phyloP scores from a whole-genome alignment of 768 basidiomycete species.

The Suillus placidus region DNA sequence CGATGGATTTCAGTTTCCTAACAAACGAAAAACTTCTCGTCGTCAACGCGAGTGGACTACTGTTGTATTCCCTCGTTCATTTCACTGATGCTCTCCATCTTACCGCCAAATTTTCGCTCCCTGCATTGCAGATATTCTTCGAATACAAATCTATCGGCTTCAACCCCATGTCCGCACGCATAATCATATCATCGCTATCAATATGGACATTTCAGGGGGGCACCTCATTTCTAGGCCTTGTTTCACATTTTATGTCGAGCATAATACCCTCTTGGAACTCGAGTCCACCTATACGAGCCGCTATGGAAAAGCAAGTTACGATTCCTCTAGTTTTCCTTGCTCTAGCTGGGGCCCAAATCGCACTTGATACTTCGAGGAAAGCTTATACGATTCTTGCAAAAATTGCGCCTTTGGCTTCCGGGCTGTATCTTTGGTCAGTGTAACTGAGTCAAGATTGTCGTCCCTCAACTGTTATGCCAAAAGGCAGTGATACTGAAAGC shows the following conservation, averaged over 20 bases:
- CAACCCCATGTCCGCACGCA: background rate
- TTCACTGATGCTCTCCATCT: background rate
- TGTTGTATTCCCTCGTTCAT: background rate
- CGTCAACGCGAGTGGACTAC: background rate
- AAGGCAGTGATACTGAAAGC: too few species aligned
- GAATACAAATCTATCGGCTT: background rate
- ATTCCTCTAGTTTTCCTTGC: background rate
- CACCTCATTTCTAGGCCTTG: too few species aligned
- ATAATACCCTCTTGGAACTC: too few species aligned
- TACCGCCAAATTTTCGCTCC: background rate
- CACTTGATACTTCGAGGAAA: background rate
- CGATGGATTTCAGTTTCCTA: background rate
- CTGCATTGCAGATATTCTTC: background rate
- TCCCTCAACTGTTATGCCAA: too few species aligned
- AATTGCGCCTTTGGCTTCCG: background rate
- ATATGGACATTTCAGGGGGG: too few species aligned
- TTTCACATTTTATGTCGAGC: too few species aligned
- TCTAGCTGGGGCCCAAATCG: background rate
- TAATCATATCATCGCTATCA: background rate
- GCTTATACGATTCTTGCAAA: background rate
- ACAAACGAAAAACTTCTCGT: background rate
- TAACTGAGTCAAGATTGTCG: too few species aligned
- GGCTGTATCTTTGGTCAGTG: background rate
- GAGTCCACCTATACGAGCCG: too few species aligned
- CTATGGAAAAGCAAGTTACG: too few species aligned